A percentile compares a stretch with the other conserved stretches of the same genome.
Conservation (phyloP, 177 flowering plant genomes). For the Vitis hybrid region DNA sequence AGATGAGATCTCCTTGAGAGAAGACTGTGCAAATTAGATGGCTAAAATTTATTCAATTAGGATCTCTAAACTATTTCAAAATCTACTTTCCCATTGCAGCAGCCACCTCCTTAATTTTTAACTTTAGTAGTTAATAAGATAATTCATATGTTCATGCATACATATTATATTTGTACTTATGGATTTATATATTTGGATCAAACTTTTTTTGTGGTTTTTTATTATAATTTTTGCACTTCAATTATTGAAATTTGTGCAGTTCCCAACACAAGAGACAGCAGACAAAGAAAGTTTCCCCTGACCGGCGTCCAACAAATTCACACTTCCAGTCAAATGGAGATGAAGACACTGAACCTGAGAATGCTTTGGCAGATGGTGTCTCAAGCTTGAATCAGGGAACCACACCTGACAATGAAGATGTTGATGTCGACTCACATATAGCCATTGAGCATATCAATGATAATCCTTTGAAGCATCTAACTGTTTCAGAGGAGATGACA, state of each 20-base stretch:
- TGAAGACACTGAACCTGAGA: conserved; percentile 36
- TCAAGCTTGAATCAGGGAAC: conserved; percentile 24
- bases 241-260: conserved; percentile 35
- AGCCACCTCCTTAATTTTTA: too few species aligned
- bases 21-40: too few species aligned
- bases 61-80: too few species aligned
- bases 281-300: conserved; percentile 44
- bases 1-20: too few species aligned
- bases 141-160: too few species aligned
- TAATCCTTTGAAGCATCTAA: conserved; percentile 12
- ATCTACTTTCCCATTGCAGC: too few species aligned
- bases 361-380: conserved; percentile 12
- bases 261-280: conserved; percentile 53
- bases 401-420: conserved; percentile 6
- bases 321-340: conserved; percentile 28
- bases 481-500: conserved; percentile 16
- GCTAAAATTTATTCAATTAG: too few species aligned
- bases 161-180: too few species aligned
- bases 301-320: conserved; percentile 28
- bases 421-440: conserved; percentile 10
- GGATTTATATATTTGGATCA: too few species aligned
- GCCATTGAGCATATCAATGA: conserved; percentile 23
- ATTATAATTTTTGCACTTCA: background rate
- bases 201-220: background rate
- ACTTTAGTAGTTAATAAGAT: too few species aligned